phyloP scores from a whole-genome alignment of 306 rosid species.

The Ceratonia siliqua region DNA sequence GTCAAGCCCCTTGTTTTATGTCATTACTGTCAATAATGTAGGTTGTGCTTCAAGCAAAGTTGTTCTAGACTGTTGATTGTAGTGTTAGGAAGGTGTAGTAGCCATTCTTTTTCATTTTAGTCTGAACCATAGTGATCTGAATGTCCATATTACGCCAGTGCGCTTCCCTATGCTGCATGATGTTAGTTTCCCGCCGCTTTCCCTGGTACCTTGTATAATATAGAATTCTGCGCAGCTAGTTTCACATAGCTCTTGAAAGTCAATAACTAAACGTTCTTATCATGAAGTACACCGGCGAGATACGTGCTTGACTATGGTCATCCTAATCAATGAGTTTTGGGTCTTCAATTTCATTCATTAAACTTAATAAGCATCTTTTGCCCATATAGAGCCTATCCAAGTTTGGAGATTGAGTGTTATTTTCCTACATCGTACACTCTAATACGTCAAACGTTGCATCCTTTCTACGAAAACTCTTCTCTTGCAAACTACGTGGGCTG shows the following conservation, averaged over 20 bases:
- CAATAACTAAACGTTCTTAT: not conserved
- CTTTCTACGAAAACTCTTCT: not conserved
- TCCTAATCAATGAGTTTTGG: not conserved
- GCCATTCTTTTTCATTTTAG: not conserved
- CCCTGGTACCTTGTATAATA: not conserved
- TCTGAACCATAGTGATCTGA: not conserved
- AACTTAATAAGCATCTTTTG: not conserved
- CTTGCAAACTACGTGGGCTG: too few species aligned
- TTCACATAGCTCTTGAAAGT: not conserved
- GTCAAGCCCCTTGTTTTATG: constrained; percentile 1
- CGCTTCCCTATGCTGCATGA: not conserved
- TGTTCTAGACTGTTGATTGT: constrained; percentile 24
- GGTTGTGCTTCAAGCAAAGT: constrained; percentile 9
- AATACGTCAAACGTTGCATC: not conserved
- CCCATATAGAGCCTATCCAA: not conserved
- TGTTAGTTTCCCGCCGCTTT: not conserved
- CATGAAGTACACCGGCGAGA: not conserved
- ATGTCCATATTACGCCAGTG: not conserved
- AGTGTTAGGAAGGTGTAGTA: not conserved
- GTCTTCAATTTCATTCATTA: not conserved
- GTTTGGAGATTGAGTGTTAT: too few species aligned
- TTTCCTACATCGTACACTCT: too few species aligned
- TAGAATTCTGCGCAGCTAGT: not conserved
- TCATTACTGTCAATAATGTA: constrained; percentile 15
- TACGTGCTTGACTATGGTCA: not conserved